Conservation (phyloP, 352 stramenopile genomes). For the Globisporangium ultimum region DNA sequence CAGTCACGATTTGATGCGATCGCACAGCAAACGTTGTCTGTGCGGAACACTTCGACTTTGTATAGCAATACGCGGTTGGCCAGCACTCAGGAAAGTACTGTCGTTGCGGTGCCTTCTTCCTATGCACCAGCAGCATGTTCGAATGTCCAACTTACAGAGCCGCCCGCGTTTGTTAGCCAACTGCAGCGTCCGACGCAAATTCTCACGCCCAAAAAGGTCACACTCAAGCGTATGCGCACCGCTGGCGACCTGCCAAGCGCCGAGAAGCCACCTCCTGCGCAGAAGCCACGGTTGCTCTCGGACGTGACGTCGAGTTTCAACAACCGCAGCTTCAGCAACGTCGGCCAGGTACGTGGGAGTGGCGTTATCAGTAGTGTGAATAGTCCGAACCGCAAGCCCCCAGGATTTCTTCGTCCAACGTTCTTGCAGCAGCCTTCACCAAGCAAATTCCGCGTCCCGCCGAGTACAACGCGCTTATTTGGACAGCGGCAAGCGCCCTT, state of each 20-base stretch:
- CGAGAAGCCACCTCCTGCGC: constrained; percentile 35
- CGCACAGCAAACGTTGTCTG: no score
- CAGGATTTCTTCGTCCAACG: constrained; percentile 2
- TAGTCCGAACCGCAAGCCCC: constrained; percentile 13
- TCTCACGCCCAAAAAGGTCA: constrained; percentile 50
- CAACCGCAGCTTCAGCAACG: constrained; percentile 19
- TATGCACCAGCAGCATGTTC: background rate
- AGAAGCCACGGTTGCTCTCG: constrained; percentile 50
- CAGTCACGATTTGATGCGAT: no score
- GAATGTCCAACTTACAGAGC: constrained; percentile 4
- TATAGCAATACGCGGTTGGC: no score
- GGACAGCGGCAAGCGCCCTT: constrained; percentile 38
- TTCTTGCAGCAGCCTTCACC: constrained; percentile 28
- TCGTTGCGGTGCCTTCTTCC: background rate
- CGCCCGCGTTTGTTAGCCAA: constrained; percentile 27
- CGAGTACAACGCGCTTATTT: constrained; percentile 36
- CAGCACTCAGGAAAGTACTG: no score
- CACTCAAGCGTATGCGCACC: constrained; percentile 47
- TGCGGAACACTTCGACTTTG: no score
- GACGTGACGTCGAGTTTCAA: constrained; percentile 21
- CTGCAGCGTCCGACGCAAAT: constrained; percentile 40
- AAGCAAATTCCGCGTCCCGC: constrained; percentile 52
- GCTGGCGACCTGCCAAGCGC: constrained; percentile 37
- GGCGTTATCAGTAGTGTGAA: constrained; percentile 9
- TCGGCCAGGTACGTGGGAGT: constrained; percentile 9